phyloP scores from a whole-genome alignment of 2,329 filamentous ascomycete species.

The Nannizziopsis barbatae region DNA sequence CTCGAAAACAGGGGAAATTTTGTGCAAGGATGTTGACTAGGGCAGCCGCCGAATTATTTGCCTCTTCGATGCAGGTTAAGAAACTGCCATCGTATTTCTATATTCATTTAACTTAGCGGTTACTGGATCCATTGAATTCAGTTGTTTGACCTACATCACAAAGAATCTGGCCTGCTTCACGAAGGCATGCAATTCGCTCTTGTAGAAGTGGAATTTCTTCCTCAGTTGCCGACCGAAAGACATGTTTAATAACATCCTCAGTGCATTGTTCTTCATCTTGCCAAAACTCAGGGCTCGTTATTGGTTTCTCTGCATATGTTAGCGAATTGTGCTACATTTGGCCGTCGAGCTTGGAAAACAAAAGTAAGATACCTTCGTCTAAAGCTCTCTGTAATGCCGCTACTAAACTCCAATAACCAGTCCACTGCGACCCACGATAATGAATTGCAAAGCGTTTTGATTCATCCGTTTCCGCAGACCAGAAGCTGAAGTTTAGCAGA shows the following conservation, averaged over 20 bases:
- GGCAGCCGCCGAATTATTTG: constrained; percentile 65
- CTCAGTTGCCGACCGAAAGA: constrained; percentile 77
- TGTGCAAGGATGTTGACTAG: constrained; percentile 77
- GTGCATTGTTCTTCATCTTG: constrained; percentile 63
- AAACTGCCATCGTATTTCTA: constrained; percentile 69
- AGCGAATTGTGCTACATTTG: constrained; percentile 11
- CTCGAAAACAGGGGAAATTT: constrained; percentile 75
- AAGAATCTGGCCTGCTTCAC: constrained; percentile 71
- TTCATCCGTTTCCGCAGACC: constrained; percentile 60
- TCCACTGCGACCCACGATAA: constrained; percentile 73
- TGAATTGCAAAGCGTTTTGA: constrained; percentile 66
- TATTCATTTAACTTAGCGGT: background rate
- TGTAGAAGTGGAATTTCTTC: constrained; percentile 78
- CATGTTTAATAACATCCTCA: constrained; percentile 57
- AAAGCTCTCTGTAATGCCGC: constrained; percentile 76
- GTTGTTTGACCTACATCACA: constrained; percentile 49
- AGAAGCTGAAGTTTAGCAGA: constrained; percentile 92
- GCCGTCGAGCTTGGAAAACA: background rate
- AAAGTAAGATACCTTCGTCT: constrained; percentile 56
- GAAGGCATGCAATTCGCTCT: constrained; percentile 65
- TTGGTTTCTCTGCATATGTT: constrained; percentile 56
- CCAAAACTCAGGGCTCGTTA: constrained; percentile 85
- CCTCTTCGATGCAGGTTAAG: constrained; percentile 58
- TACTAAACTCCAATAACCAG: constrained; percentile 90
- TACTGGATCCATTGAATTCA: background rate